phyloP scores from a whole-genome alignment of 73 alveolate genomes.

The Stentor coeruleus region DNA sequence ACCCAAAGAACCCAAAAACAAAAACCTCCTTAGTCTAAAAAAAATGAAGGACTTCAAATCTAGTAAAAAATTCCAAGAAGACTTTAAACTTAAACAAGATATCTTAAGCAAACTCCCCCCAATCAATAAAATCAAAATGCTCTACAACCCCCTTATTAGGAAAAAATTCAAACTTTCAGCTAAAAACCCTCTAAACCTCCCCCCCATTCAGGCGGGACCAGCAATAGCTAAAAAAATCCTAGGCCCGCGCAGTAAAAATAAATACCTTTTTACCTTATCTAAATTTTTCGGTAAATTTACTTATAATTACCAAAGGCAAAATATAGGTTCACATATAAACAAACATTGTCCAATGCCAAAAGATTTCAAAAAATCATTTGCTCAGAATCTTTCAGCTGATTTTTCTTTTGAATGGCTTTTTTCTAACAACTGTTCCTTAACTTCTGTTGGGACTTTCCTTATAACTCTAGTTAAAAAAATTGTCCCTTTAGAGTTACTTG shows the following conservation, averaged over 20 bases:
- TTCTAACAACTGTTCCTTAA: neutral
- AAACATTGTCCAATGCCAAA: slow-evolving; percentile 15
- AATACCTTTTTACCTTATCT: neutral
- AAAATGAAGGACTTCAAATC: neutral
- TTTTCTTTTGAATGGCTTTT: neutral
- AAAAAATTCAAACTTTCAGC: neutral
- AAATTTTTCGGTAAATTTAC: neutral
- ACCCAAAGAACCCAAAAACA: neutral
- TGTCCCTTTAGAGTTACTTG: neutral
- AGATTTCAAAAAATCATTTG: neutral
- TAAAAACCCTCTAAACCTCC: neutral
- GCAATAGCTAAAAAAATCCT: neutral
- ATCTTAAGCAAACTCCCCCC: neutral
- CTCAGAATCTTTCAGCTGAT: neutral
- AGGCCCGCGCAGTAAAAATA: neutral
- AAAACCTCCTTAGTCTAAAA: neutral
- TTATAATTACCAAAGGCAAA: neutral
- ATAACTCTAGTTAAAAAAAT: neutral
- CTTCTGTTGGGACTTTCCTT: neutral
- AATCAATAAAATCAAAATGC: neutral
- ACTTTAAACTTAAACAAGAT: slow-evolving; percentile 1
- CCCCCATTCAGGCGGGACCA: slow-evolving; percentile 4
- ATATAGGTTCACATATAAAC: neutral
- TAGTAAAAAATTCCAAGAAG: neutral
- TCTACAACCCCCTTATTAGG: neutral